Conservation (phyloP, 2,329 filamentous ascomycete species). For the Cladosporium sp. region DNA sequence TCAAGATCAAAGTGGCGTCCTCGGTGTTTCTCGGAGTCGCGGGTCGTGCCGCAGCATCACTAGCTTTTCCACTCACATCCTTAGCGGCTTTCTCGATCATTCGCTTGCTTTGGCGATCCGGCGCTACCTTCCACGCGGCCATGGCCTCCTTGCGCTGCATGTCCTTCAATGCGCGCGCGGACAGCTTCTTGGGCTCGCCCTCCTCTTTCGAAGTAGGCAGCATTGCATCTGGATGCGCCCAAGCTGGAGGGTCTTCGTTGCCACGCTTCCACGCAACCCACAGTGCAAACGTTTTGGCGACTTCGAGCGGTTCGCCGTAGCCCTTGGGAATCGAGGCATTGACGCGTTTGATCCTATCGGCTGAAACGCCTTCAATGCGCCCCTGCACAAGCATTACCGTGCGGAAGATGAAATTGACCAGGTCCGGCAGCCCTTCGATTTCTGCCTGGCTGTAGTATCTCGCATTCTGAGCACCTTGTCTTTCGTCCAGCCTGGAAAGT, state of each 20-base stretch:
- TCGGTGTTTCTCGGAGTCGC: constrained; percentile 1
- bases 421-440: constrained; percentile 55
- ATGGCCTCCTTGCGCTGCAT: constrained; percentile 51
- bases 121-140: constrained; percentile 32
- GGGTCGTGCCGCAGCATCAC: not conserved
- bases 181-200: constrained; percentile 50
- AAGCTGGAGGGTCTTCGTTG: constrained; percentile 58
- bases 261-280: constrained; percentile 67
- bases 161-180: constrained; percentile 51
- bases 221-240: constrained; percentile 56
- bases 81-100: constrained; percentile 2
- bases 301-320: constrained; percentile 56
- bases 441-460: constrained; percentile 62
- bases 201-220: constrained; percentile 49
- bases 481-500: constrained; percentile 46
- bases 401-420: constrained; percentile 58
- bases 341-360: constrained; percentile 56
- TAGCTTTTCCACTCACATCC: not conserved
- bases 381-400: constrained; percentile 60
- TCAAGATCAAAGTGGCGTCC: constrained; percentile 7
- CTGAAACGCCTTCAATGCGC: constrained; percentile 57
- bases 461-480: constrained; percentile 47
- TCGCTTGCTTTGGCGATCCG: constrained; percentile 8
- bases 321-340: constrained; percentile 61
- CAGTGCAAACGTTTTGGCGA: constrained; percentile 57